Conservation (phyloP, 768 basidiomycete genomes). For the Phylloporus arenicola region DNA sequence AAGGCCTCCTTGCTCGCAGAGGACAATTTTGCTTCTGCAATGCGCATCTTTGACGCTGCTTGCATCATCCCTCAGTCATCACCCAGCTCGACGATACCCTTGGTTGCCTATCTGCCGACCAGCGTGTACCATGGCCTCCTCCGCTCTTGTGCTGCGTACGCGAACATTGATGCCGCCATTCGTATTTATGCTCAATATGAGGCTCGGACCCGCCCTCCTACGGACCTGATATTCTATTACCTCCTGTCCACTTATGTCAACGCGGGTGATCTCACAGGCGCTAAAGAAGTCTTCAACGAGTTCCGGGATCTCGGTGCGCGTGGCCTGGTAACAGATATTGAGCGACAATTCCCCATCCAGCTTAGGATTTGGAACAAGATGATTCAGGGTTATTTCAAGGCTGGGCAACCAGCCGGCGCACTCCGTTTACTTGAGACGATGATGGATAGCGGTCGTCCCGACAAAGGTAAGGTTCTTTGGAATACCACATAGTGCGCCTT, state of each 20-base stretch:
- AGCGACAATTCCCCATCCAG: constrained; percentile 27
- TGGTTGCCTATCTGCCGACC: constrained; percentile 26
- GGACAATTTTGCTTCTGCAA: constrained; percentile 64
- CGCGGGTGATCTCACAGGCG: constrained; percentile 43
- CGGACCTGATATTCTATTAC: constrained; percentile 40
- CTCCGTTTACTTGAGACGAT: constrained; percentile 65
- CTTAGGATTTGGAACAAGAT: constrained; percentile 67
- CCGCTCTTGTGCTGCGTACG: constrained; percentile 53
- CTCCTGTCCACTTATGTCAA: constrained; percentile 58
- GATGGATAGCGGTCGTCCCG: constrained; percentile 42
- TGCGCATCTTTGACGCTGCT: constrained; percentile 67
- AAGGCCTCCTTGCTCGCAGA: constrained; percentile 50
- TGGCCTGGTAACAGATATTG: constrained; percentile 26
- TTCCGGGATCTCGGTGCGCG: constrained; percentile 42
- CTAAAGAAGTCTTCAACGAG: constrained; percentile 58
- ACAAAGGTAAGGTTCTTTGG: constrained; percentile 7
- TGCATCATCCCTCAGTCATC: constrained; percentile 23
- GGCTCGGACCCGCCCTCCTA: constrained; percentile 28
- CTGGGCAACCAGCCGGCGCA: constrained; percentile 56
- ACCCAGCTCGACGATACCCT: constrained; percentile 13
- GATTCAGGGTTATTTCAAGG: constrained; percentile 68
- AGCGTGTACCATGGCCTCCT: constrained; percentile 51
- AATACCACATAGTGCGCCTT: background rate
- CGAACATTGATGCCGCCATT: constrained; percentile 55
- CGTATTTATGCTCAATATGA: constrained; percentile 63